Evolutionary conservation across 1,139 yeast genomes (phyloP), one percentile per base, ranked within the genome.

Genomic region (Yamadazyma kanchanaburiensis): DNA sequence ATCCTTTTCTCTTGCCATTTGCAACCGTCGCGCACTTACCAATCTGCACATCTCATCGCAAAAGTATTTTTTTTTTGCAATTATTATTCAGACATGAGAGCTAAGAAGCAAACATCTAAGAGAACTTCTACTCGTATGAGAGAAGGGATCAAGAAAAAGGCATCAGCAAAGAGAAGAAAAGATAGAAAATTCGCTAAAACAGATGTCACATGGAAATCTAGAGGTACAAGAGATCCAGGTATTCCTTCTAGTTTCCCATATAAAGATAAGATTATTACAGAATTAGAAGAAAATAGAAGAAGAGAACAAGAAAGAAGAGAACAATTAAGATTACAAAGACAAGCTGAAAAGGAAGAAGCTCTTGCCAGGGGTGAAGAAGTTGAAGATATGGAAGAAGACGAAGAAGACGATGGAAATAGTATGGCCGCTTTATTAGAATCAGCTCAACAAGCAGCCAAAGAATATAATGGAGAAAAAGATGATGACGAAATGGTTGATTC

Each of bases 181-280:
- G 84, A 84, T 54, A 76, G 73, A 48, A 91, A 91, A 62, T 46
- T 58, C 13, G 75, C 95, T 20, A 91, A 91, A 72, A 88, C 77
- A 55, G 96, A 89, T 55, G 77, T 77, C 6, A 89, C 97, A 10
- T 91, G 98, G 98, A 87, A 77, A 56, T 84, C 95, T 21, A 78
- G 81, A 53, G 62, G 64, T 36, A 77, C 77, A 50, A 89, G 85
- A 61, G 96, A 88, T 55, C 89, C 89, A 6, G 96, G 96, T 45
- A 91, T 91, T 47, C 99, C 99, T 33, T 69, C 95, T 28, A 80
- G 82, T 46, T 91, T 88, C 72, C 98, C 97, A 21, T 89, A 87
- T 65, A 91, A 89, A 59, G 94, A 85, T 43, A 74, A 76, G 58
- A 77, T 91, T 38, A 64, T 91, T 40, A 74, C 70, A 37, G 94